phyloP scores from a whole-genome alignment of 257 asterid genomes.

The Capsicum pubescens region DNA sequence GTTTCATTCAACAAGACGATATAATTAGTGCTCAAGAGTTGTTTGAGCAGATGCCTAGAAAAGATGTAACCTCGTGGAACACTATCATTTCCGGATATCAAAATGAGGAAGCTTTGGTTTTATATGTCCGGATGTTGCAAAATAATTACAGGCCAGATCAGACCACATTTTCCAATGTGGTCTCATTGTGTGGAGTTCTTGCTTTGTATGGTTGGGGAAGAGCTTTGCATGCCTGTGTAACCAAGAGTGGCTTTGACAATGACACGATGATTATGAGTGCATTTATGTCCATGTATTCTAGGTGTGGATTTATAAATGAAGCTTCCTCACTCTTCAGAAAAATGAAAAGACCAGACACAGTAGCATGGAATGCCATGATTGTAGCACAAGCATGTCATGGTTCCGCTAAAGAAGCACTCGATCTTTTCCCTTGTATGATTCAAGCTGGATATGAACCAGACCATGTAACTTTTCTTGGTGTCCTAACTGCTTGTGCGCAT shows the following conservation, averaged over 20 bases:
- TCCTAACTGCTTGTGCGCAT: slow-evolving; percentile 77
- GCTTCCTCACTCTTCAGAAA: slow-evolving; percentile 50
- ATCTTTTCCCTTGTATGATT: slow-evolving; percentile 52
- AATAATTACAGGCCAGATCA: slow-evolving; percentile 52
- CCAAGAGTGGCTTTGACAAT: slow-evolving; percentile 54
- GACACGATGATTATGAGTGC: slow-evolving; percentile 52
- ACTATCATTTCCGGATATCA: slow-evolving; percentile 58
- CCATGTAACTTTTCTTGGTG: slow-evolving; percentile 64
- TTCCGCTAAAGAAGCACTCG: slow-evolving; percentile 52
- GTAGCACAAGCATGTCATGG: slow-evolving; percentile 59
- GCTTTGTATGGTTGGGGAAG: slow-evolving; percentile 51
- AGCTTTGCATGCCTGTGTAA: slow-evolving; percentile 49
- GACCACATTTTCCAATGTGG: slow-evolving; percentile 52
- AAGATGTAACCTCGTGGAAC: slow-evolving; percentile 69
- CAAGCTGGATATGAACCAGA: slow-evolving; percentile 61
- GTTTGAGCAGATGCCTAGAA: slow-evolving; percentile 60
- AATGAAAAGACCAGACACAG: slow-evolving; percentile 47
- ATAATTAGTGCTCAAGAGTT: slow-evolving; percentile 45
- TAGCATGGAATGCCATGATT: slow-evolving; percentile 75
- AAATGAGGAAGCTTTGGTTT: slow-evolving; percentile 53
- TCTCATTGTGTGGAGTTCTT: slow-evolving; percentile 56
- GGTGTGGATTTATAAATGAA: slow-evolving; percentile 60
- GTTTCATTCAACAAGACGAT: slow-evolving; percentile 57
- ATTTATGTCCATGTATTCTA: slow-evolving; percentile 67
- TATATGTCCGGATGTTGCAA: slow-evolving; percentile 51